A percentile compares a stretch with the other conserved stretches of the same genome.
phyloP scores from a whole-genome alignment of 495 filamentous ascomycete genomes.

The Hypoxylon subgilvum region DNA sequence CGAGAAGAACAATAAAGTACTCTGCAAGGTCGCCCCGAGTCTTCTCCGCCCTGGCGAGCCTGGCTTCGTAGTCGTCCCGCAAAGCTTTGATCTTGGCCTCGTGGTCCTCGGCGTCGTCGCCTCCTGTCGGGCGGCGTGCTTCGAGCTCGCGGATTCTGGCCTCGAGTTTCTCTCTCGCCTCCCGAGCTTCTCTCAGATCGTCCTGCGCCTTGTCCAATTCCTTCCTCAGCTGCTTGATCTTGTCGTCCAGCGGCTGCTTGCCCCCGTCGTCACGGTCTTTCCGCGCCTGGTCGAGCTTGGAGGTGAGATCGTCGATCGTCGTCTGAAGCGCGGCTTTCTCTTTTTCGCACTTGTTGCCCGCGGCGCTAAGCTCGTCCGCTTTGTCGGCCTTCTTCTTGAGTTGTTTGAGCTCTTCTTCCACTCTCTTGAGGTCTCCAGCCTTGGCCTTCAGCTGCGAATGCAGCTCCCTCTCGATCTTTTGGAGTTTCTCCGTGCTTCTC shows the following conservation, averaged over 20 bases:
- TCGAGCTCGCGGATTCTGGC: no score
- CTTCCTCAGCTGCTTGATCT: neutral
- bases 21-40: neutral
- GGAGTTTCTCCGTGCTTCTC: neutral
- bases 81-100: neutral
- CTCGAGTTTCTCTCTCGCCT: no score
- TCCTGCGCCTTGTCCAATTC: neutral
- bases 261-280: neutral
- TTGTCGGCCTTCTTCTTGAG: neutral
- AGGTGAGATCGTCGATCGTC: neutral
- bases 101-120: neutral
- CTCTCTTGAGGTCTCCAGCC: neutral
- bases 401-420: neutral
- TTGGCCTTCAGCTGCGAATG: conserved; percentile 9
- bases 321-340: conserved; percentile 1
- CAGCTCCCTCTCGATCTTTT: conserved; percentile 13
- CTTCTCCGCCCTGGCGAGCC: neutral
- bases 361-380: neutral
- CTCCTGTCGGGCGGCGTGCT: no score
- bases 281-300: neutral
- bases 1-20: neutral
- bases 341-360: neutral
- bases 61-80: neutral
- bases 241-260: neutral
- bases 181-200: no score